phyloP scores from a whole-genome alignment of 208 protist species.

The Trypanosoma cruzi region DNA sequence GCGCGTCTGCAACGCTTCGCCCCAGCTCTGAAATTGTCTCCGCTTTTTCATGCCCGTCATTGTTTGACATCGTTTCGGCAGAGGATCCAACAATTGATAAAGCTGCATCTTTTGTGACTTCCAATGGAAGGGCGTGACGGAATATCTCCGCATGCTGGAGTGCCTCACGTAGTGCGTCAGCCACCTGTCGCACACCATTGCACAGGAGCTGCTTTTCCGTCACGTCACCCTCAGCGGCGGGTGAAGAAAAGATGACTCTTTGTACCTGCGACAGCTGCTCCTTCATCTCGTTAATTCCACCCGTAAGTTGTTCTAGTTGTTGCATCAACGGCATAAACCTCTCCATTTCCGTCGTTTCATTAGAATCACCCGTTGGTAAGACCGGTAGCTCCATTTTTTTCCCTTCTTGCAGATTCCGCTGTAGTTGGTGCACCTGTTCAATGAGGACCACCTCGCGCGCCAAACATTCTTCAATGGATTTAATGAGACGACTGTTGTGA shows the following conservation, averaged over 20 bases:
- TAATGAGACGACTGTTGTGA: slow-evolving; percentile 40
- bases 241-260: slow-evolving; percentile 9
- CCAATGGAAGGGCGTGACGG: slow-evolving; percentile 16
- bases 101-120: neutral
- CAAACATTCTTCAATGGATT: slow-evolving; percentile 40
- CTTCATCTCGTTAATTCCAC: slow-evolving; percentile 13
- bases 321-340: neutral
- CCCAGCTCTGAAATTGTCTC: neutral
- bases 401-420: slow-evolving; percentile 37
- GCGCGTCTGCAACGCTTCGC: neutral
- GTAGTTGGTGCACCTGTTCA: slow-evolving; percentile 40
- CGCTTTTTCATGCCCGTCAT: neutral
- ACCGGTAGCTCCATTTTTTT: neutral
- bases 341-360: neutral
- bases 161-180: slow-evolving; percentile 19
- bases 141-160: slow-evolving; percentile 26
- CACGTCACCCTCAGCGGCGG: neutral
- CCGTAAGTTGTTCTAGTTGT: slow-evolving; percentile 15
- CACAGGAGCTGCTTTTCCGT: slow-evolving; percentile 16
- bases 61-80: neutral
- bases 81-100: neutral
- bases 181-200: slow-evolving; percentile 24
- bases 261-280: slow-evolving; percentile 25
- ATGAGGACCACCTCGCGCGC: slow-evolving; percentile 43
- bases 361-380: neutral